Evolutionary conservation across 345 rosid species (phyloP), one percentile per base, ranked within the genome.

Genomic region (Raphanus raphanistrum): DNA sequence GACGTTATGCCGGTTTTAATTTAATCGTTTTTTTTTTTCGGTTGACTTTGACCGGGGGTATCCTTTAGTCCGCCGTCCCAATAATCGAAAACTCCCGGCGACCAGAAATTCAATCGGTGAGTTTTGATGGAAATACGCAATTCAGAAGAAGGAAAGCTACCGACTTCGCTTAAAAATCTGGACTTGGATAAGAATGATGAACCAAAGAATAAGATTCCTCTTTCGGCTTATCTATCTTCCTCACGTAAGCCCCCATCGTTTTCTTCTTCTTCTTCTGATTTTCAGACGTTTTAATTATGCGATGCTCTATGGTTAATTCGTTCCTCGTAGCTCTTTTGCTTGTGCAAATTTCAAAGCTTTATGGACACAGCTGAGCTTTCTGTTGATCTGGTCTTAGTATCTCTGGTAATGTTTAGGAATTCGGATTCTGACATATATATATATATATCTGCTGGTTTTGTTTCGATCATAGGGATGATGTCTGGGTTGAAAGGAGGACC

Each of bases 101-200:
- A 63, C 55, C 74, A 13, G n/a, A 35, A 28, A 67, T 31, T 17
- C 8, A 54, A 0, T 6, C 68, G 50, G 73, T 16, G 16, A 29
- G 2, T 8, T 59, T 60, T 15, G 66, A 88, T 89, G 92, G 90
- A 81, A 76, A 71, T 71, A 6, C 69, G 58, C 31, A 81, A 74
- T 63, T 63, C 86, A 17, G 70, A 61, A 17, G 70, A 61, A 12
- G 58, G 76, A 33, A 74, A 79, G 48, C 52, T 88, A 4, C 43
- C 80, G 16, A 29, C 38, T 50, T 84, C 86, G 12, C 64, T 86
- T 29, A 82, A 83, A 81, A 80, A 82, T 36, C 87, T 88, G 10
- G 82, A 84, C 71, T 72, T 86, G 76, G 83, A 77, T 75, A 45
- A 83, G 79, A 70, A 48, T 67, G 57, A 11, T 76, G 70, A 11